These are phyloP conservation scores for Talaromyces albobiverticillius DNA, from an alignment of 2,329 filamentous ascomycete genomes.

Conservation along the genomic window DNA sequence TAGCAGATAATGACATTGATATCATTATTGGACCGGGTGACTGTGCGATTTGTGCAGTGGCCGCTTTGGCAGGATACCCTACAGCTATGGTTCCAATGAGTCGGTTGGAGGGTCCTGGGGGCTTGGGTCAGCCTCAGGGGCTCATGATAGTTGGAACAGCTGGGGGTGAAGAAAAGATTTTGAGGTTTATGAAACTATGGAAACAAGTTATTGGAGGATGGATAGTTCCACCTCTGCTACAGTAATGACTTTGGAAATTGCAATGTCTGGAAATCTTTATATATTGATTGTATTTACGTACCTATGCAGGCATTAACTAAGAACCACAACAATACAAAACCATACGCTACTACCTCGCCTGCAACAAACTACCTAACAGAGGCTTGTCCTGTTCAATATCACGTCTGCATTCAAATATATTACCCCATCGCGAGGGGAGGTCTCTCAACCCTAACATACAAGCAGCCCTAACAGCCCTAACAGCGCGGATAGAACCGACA, in stretches of 20 bases:
- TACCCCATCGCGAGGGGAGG: too few relatives aligned
- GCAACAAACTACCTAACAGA: too few relatives aligned
- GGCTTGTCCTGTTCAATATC: too few relatives aligned
- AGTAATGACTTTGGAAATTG: neutral
- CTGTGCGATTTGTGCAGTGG: constrained; percentile 2
- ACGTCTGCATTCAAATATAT: too few relatives aligned
- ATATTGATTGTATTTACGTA: too few relatives aligned
- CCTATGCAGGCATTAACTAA: too few relatives aligned
- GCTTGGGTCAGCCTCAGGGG: constrained; percentile 5
- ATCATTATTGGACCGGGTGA: constrained; percentile 8
- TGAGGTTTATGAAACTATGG: constrained; percentile 9
- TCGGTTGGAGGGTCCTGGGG: constrained; percentile 1
- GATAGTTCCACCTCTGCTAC: constrained; percentile 4
- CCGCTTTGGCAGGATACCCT: constrained; percentile 7
- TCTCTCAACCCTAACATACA: too few relatives aligned
- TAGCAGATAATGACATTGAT: constrained; percentile 4
- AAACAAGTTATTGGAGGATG: constrained; percentile 4
- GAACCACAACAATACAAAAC: too few relatives aligned
- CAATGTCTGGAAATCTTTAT: neutral
- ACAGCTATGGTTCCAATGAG: constrained; percentile 10
- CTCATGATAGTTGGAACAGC: constrained; percentile 5
- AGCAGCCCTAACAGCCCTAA: too few relatives aligned
- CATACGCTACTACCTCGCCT: too few relatives aligned
- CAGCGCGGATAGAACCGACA: too few relatives aligned
- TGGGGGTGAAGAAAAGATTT: neutral